Evolutionary conservation across 2,329 filamentous ascomycete species (phyloP).

Genomic region (Paecilomyces sp.): DNA sequence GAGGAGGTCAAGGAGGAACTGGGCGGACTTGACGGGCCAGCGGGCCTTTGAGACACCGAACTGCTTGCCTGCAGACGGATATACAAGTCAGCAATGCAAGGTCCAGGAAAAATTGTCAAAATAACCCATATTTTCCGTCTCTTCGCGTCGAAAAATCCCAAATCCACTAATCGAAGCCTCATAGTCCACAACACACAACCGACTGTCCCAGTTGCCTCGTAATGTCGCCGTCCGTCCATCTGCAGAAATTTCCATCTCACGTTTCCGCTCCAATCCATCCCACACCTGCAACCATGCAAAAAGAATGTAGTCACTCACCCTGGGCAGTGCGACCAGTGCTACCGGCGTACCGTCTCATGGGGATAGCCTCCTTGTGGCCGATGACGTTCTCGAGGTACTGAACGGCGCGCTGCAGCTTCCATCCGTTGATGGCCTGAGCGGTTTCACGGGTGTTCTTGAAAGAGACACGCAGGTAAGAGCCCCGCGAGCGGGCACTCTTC

Average conservation of each 20-base stretch:
- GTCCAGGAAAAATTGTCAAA: neutral
- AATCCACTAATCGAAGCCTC: conserved; percentile 1
- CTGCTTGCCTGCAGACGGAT: conserved; percentile 70
- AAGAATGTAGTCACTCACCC: conserved; percentile 60
- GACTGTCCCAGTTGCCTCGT: neutral
- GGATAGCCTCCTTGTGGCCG: conserved; percentile 94
- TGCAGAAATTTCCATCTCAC: conserved; percentile 2
- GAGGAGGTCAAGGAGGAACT: conserved; percentile 94
- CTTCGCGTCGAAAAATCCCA: neutral
- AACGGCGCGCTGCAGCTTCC: conserved; percentile 92
- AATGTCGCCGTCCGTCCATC: conserved; percentile 1
- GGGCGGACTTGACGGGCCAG: conserved; percentile 98
- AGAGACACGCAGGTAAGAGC: conserved; percentile 96
- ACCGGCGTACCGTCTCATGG: conserved; percentile 96
- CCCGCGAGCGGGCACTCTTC: conserved; percentile 96
- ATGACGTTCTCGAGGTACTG: conserved; percentile 98
- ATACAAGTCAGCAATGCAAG: conserved; percentile 10
- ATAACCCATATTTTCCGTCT: neutral
- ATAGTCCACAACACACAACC: neutral
- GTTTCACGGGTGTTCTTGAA: conserved; percentile 99
- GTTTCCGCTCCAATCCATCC: conserved; percentile 3
- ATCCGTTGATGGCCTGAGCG: conserved; percentile 98
- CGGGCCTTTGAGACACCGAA: conserved; percentile 96
- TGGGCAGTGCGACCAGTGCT: conserved; percentile 93
- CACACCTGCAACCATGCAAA: neutral